Conservation (phyloP, 2,329 filamentous ascomycete species). For the Stagonosporopsis vannaccii region DNA sequence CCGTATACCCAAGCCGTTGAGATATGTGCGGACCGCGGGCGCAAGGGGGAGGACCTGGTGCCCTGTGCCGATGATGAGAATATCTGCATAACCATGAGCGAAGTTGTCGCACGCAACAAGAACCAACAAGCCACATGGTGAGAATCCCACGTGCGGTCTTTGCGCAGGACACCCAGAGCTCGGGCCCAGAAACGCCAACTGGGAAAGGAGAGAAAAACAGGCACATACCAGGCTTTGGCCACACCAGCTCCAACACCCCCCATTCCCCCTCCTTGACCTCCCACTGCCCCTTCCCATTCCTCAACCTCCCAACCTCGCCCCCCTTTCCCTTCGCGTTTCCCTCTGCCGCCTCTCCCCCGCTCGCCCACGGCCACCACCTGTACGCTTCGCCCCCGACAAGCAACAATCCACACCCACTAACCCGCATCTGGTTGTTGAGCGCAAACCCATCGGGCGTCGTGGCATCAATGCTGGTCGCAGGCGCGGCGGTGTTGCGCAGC, state of each 20-base stretch:
- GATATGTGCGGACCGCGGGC: constrained; percentile 72
- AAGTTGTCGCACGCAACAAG: too few relatives aligned
- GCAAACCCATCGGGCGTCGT: constrained; percentile 85
- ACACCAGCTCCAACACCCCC: constrained; percentile 77
- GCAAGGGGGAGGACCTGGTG: constrained; percentile 77
- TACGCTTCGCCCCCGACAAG: constrained; percentile 89
- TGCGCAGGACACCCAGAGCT: not conserved
- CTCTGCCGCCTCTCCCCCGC: too few relatives aligned
- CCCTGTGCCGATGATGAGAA: constrained; percentile 89
- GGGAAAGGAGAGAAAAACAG: not conserved
- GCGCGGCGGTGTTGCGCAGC: constrained; percentile 74
- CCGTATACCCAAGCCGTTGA: constrained; percentile 81
- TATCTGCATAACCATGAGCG: too few relatives aligned
- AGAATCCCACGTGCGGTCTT: too few relatives aligned
- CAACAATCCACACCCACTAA: constrained; percentile 74
- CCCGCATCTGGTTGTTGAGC: constrained; percentile 79
- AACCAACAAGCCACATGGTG: too few relatives aligned
- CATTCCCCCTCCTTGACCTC: constrained; percentile 75
- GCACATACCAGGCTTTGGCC: constrained; percentile 83
- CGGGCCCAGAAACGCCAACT: too few relatives aligned
- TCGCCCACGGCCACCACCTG: constrained; percentile 82
- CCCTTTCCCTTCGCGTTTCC: constrained; percentile 40
- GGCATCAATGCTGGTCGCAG: constrained; percentile 82
- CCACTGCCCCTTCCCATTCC: constrained; percentile 82
- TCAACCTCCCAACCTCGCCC: constrained; percentile 53